Evolutionary conservation across 176 grass and related monocot genomes (phyloP).

Genomic region (Rhynchospora pubera): DNA sequence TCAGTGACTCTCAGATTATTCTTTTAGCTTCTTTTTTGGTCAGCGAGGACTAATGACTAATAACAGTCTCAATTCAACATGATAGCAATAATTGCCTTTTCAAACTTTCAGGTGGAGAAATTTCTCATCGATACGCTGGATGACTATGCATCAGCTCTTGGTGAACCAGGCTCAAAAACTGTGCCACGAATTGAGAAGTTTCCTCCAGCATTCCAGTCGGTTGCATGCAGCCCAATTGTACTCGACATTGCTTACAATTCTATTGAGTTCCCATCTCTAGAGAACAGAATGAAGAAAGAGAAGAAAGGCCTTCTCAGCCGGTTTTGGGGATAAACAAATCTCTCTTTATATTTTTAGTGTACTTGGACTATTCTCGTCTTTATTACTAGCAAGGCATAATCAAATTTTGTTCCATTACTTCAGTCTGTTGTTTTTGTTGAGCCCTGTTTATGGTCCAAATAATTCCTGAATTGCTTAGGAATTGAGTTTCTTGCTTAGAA

Average conservation of each 20-base stretch:
- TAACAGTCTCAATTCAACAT: not conserved
- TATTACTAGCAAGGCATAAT: not conserved
- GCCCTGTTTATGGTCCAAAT: not conserved
- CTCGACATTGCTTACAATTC: conserved; percentile 79
- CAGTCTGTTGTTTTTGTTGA: not conserved
- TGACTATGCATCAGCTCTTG: conserved; percentile 69
- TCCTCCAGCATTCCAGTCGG: conserved; percentile 64
- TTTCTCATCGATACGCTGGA: conserved; percentile 72
- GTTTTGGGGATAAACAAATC: conserved; percentile 46
- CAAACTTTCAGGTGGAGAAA: conserved; percentile 45
- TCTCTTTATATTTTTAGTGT: not conserved
- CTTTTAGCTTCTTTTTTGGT: not conserved
- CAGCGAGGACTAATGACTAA: not conserved
- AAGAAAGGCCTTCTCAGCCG: conserved; percentile 90
- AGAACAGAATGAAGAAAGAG: conserved; percentile 94
- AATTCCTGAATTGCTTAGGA: not conserved
- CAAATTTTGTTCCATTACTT: not conserved
- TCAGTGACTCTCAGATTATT: conserved; percentile 15
- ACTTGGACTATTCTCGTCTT: not conserved
- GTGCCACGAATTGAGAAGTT: conserved; percentile 49
- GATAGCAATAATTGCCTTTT: not conserved
- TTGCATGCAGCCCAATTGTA: conserved; percentile 91
- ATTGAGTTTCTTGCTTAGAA: not conserved
- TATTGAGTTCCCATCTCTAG: conserved; percentile 79
- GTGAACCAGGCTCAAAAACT: conserved; percentile 55